Base-by-base conservation (phyloP, 495 filamentous ascomycete species). In the Daldinia bambusicola region DNA sequence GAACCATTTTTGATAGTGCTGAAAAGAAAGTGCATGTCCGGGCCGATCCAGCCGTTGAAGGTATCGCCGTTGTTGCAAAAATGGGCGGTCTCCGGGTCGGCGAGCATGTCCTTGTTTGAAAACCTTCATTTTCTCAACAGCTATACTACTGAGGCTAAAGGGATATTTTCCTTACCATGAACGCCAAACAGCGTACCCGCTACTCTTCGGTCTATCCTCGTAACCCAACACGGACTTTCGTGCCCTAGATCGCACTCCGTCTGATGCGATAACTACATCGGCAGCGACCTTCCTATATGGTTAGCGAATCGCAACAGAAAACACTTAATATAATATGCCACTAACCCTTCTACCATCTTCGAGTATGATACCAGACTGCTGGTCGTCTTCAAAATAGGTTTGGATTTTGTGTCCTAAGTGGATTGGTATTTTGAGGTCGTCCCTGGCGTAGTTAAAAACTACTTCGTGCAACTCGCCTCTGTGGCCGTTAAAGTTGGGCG, bases 11-110 rank as follows among this genome's bases (percentile, higher is more conserved):
- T 88, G 76, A 88, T 85, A 30, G 86, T 88, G 52, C 77, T 81
- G 74, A 88, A 87, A n/a, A 89, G 72, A 30, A 88, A 88, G 76
- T 88, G 86, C 57, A 88, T 84, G 41, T 88, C 85, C 2, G 85
- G 87, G 0, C 86, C 85, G 71, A 85, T 86, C 83, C 81, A 88
- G 8, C 86, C 86, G 59, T 89, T 88, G 79, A 88, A 88, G 0
- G 85, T 88, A 66, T 89, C 87, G 34, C 87, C 87, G 71, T 88
- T 88, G 36, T 83, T 81, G 73, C 87, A 89, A 74, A 85, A 88
- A n/a, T 87, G 82, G 16, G 78, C 79, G 6, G 87, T 89, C 22
- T 83, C 81, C 6, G 87, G 86, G 74, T 90, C 87, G 1, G 70
- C 69, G 55, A 89, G 82, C 86, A 89, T 88, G 66, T 89, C 86